A percentile compares a stretch with the other conserved stretches of the same genome.
phyloP scores from a whole-genome alignment of 352 stramenopile species.

The Peronosclerospora sorghi region DNA sequence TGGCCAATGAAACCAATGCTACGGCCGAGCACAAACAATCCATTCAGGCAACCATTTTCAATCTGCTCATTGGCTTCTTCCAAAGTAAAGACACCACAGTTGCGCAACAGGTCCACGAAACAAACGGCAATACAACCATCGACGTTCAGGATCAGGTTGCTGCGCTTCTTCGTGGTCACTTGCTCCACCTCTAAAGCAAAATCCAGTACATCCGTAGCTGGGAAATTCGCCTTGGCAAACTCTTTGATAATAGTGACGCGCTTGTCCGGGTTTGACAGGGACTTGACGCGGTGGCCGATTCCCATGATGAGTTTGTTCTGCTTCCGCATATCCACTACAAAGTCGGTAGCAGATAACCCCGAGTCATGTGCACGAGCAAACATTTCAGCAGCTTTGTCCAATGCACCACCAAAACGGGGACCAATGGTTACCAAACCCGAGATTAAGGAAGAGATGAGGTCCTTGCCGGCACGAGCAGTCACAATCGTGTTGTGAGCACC shows the following conservation, averaged over 20 bases:
- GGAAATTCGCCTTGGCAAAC: slow-evolving; percentile 91
- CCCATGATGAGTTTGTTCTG: slow-evolving; percentile 96
- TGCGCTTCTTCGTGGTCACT: slow-evolving; percentile 95
- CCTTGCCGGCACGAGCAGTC: slow-evolving; percentile 91
- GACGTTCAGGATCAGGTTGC: slow-evolving; percentile 96
- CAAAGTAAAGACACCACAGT: slow-evolving; percentile 82
- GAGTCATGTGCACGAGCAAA: slow-evolving; percentile 87
- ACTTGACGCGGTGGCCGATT: slow-evolving; percentile 95
- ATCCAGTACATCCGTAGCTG: slow-evolving; percentile 87
- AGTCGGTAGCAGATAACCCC: slow-evolving; percentile 79
- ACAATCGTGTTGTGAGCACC: slow-evolving; percentile 96
- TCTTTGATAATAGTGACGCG: slow-evolving; percentile 95
- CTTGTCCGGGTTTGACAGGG: slow-evolving; percentile 92
- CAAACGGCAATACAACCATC: slow-evolving; percentile 94
- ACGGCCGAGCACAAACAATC: slow-evolving; percentile 81
- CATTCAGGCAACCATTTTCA: slow-evolving; percentile 92
- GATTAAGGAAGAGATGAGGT: slow-evolving; percentile 94
- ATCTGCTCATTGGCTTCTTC: slow-evolving; percentile 92
- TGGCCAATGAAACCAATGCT: slow-evolving; percentile 91
- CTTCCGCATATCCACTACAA: slow-evolving; percentile 91
- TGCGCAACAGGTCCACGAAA: slow-evolving; percentile 94
- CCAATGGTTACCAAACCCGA: slow-evolving; percentile 94
- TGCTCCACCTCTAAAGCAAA: slow-evolving; percentile 94
- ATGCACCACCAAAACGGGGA: slow-evolving; percentile 90
- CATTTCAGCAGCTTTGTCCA: slow-evolving; percentile 91